Evolutionary conservation across 2,329 filamentous ascomycete genomes (phyloP).

Genomic region (Amauroascus verrucosus): DNA sequence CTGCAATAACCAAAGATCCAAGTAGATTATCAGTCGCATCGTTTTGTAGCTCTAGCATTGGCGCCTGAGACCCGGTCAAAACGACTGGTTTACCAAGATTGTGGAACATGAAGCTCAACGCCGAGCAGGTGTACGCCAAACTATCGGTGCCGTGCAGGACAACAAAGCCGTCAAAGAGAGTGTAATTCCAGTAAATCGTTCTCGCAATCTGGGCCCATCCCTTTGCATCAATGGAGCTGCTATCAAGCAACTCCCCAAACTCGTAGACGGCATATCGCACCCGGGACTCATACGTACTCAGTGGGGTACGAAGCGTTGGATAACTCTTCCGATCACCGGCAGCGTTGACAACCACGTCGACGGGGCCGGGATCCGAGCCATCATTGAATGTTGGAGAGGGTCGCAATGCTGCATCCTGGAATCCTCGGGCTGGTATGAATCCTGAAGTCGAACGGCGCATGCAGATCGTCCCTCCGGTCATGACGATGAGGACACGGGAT

Average conservation of each 20-base stretch:
- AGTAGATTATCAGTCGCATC: conserved; percentile 87
- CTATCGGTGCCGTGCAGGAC: conserved; percentile 87
- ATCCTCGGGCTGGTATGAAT: conserved; percentile 67
- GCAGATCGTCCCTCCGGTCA: conserved; percentile 74
- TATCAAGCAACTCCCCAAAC: conserved; percentile 75
- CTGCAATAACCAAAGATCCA: conserved; percentile 77
- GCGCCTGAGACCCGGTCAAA: conserved; percentile 70
- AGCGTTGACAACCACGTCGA: conserved; percentile 47
- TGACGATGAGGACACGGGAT: conserved; percentile 76
- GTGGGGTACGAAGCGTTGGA: conserved; percentile 65
- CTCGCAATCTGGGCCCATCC: conserved; percentile 79
- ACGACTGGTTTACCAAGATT: conserved; percentile 87
- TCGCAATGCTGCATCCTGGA: conserved; percentile 71
- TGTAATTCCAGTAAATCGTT: conserved; percentile 74
- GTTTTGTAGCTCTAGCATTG: conserved; percentile 81
- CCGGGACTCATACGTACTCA: conserved; percentile 67
- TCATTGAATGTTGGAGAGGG: conserved; percentile 82
- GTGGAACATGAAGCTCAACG: conserved; percentile 84
- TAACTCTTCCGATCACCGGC: conserved; percentile 43
- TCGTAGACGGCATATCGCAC: conserved; percentile 78
- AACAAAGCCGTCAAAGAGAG: conserved; percentile 80
- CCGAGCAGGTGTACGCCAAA: conserved; percentile 77
- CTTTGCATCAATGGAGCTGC: conserved; percentile 74
- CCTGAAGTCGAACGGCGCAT: conserved; percentile 76
- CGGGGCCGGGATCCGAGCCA: conserved; percentile 46